Percentiles rank a stretch among this genome's conserved stretches.
Evolutionary conservation across 1,139 yeast species (phyloP).

Genomic region (Sugiyamaella japonica): DNA sequence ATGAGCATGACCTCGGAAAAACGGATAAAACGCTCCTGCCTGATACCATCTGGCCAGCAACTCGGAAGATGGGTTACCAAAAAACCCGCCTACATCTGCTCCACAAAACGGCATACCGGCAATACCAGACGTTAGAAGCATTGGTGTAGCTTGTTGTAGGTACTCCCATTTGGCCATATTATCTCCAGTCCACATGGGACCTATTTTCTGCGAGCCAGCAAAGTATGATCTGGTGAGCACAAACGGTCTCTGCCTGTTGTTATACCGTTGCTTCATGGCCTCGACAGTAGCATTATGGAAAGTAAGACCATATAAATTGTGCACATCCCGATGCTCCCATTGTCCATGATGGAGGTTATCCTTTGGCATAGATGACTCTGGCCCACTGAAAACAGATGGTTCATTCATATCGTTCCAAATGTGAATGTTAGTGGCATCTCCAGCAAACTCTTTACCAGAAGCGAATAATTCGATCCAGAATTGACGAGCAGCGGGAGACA

Average conservation of each 20-base stretch:
- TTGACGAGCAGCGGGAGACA: slow-evolving; percentile 59
- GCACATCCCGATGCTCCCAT: slow-evolving; percentile 90
- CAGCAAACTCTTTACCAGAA: slow-evolving; percentile 46
- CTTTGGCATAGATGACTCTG: slow-evolving; percentile 87
- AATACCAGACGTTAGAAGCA: slow-evolving; percentile 77
- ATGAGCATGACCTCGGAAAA: slow-evolving; percentile 95
- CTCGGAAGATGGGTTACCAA: slow-evolving; percentile 83
- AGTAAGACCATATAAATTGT: slow-evolving; percentile 78
- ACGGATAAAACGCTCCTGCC: slow-evolving; percentile 93
- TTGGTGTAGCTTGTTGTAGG: slow-evolving; percentile 75
- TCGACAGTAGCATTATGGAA: slow-evolving; percentile 78
- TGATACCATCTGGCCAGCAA: slow-evolving; percentile 92
- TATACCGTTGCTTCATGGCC: slow-evolving; percentile 57
- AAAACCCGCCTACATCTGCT: slow-evolving; percentile 96
- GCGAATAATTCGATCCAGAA: slow-evolving; percentile 59
- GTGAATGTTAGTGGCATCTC: slow-evolving; percentile 61
- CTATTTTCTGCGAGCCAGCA: slow-evolving; percentile 87
- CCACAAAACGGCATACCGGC: slow-evolving; percentile 94
- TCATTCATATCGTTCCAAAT: slow-evolving; percentile 99
- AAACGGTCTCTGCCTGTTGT: slow-evolving; percentile 69
- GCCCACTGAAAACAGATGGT: slow-evolving; percentile 92
- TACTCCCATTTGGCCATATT: slow-evolving; percentile 93
- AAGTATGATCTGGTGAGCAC: slow-evolving; percentile 83
- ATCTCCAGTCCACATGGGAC: slow-evolving; percentile 99
- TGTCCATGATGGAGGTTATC: slow-evolving; percentile 75